Base-by-base conservation (phyloP, 768 basidiomycete species). In the Suillus subalutaceus region DNA sequence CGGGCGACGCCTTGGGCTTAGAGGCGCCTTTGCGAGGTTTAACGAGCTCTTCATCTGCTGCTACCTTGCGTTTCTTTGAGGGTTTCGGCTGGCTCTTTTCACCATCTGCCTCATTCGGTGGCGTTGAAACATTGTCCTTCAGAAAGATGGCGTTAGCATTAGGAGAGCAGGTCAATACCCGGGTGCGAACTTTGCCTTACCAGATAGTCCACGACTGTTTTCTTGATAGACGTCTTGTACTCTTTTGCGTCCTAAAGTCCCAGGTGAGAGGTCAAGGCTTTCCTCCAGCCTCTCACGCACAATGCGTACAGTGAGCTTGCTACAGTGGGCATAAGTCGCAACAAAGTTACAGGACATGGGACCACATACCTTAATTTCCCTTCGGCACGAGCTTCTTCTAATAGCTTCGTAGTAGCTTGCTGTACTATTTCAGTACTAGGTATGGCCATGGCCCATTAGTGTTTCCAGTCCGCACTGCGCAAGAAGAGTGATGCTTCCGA, bases 261-360 rank as follows among this genome's bases (percentile, higher is more conserved):
- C 85, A 6, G 75, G 68, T 10, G 80, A 78, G n/a, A 90, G 73
- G 4, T 69, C 65, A 53, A 88, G 78, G 30, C 79, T 69, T 32
- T 77, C 69, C 74, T 89, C 89, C 1, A 90, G 62, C n/a, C 79
- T 71, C 64, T 77, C 73, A 15, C 89, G 84, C 32, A 90, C 79
- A 15, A 82, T 78, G 30, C 84, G 83, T 18, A 80, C 80, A 2
- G 88, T 89, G 35, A 79, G 65, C 65, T 78, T 56, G 38, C 75
- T 76, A 30, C 16, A 50, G 9, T 35, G 59, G 61, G 64, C 59
- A 43, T 53, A 20, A 59, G 35, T 13, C 23, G 18, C 8, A 37
- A 32, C 15, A 20, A 6, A 18, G 55, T 37, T 13, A 37, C 20
- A 13, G 35, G 35, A 6, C 55, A 16, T 20, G 35, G 5, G 3